phyloP scores from a whole-genome alignment of 352 stramenopile species.

The Pythium rhizo-oryzae region DNA sequence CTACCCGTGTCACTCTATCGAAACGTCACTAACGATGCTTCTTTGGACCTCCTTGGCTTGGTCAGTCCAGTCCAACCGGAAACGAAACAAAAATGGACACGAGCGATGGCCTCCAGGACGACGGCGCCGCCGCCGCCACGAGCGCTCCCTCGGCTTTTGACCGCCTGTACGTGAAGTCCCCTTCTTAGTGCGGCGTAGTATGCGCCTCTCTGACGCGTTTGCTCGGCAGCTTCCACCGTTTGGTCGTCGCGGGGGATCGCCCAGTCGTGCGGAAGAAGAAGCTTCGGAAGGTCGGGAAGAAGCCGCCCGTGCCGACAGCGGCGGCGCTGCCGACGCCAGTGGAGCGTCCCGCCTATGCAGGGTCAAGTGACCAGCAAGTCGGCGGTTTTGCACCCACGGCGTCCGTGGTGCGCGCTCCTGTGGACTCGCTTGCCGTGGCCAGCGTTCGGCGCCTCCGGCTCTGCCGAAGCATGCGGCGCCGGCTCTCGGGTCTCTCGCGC shows the following conservation, averaged over 20 bases:
- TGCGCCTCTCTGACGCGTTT: background rate
- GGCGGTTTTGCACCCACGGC: no score
- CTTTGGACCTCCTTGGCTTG: no score
- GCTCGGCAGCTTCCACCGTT: slow-evolving; percentile 16
- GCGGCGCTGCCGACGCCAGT: background rate
- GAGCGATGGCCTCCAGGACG: background rate
- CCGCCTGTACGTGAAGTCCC: slow-evolving; percentile 10
- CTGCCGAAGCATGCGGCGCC: slow-evolving; percentile 2
- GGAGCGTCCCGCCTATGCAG: background rate
- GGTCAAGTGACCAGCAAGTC: no score
- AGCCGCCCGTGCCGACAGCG: background rate
- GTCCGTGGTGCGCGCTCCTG: no score
- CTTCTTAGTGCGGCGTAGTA: background rate
- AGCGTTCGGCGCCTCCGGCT: slow-evolving; percentile 12
- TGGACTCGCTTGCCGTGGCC: background rate
- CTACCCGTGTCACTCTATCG: no score
- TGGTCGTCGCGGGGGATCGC: slow-evolving; percentile 9
- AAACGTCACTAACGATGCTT: no score
- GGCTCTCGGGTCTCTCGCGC: background rate
- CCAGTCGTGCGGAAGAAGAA: slow-evolving; percentile 16
- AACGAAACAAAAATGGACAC: no score
- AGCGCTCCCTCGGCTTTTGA: slow-evolving; percentile 10
- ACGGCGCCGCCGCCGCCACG: slow-evolving; percentile 8
- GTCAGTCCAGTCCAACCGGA: no score
- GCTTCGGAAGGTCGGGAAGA: background rate